Evolutionary conservation across 2,329 filamentous ascomycete species (phyloP), one percentile per base, ranked within the genome.

Genomic region (Fusarium incarnatum): DNA sequence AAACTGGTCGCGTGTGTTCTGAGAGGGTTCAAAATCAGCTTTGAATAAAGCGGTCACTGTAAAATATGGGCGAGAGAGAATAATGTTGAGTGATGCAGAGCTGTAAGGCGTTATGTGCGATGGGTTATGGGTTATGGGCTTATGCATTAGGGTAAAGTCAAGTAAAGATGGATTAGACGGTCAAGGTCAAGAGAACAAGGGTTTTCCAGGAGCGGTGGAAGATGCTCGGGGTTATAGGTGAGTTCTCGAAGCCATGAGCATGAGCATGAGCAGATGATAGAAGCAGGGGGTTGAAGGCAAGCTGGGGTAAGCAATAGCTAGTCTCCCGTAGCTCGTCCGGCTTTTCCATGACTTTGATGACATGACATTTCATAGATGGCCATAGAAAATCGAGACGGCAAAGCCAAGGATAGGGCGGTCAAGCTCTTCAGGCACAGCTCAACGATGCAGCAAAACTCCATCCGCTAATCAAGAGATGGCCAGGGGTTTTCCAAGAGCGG

Each of bases 121-220:
- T 74, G 67, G 71, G 64, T 72, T 65, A 75, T 74, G 67, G 71
- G 64, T 72, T 65, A 49, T 37, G 44, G 54, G 23, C 54, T 52
- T 41, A 37, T 52, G 49, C 49, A 52, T 52, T 27, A 74, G 72
- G 71, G 68, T 59, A 67, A 57, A 67, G 47, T 11, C 34, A 27
- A 23, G 34, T 27, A 41, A 27, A 41, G 23, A 25, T 41, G 37
- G 49, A 70, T 57, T 48, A 66, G 57, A 71, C 67, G 67, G 67
- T 70, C 49, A 52, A 52, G 54, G 54, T 27, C 60, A 71, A 70
- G 56, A 45, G 20, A n/a, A 30, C 45, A 57, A 60, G 67, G 64
- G 42, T 34, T 23, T 25, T 42, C 25, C 40, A 15, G 49, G 40
- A 71, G 68, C 68, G 68, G 68, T 71, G 71, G 67, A 70, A 70